Evolutionary conservation across 768 basidiomycete genomes (phyloP).

Genomic region (Pleurotus sapidus): DNA sequence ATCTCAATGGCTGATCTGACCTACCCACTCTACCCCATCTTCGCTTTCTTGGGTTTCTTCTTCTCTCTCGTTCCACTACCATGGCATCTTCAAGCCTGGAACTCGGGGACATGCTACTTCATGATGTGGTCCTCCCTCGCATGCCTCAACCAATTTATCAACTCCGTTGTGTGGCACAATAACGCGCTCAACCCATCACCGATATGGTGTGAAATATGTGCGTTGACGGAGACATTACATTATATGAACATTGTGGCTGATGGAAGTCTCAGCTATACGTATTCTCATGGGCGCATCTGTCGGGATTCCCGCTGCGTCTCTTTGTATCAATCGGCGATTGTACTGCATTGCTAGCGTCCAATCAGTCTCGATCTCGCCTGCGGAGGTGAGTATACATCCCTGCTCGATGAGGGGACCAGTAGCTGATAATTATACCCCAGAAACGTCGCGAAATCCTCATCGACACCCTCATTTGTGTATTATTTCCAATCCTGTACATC

Average conservation of each 20-base stretch:
- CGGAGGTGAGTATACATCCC: conserved; percentile 15
- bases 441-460: conserved; percentile 18
- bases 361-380: too few relatives aligned
- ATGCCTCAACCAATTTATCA: conserved; percentile 47
- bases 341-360: conserved; percentile 38
- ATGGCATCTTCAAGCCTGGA: conserved; percentile 57
- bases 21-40: conserved; percentile 29
- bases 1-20: conserved; percentile 11
- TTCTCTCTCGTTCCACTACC: conserved; percentile 46
- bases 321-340: conserved; percentile 49
- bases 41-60: conserved; percentile 37
- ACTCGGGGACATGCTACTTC: conserved; percentile 56
- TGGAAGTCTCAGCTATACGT: conserved; percentile 7
- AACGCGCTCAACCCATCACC: conserved; percentile 36
- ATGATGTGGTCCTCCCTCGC: conserved; percentile 51
- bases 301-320: conserved; percentile 34
- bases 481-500: conserved; percentile 28
- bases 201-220: conserved; percentile 56
- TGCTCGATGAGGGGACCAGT: too few relatives aligned
- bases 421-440: too few relatives aligned
- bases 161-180: conserved; percentile 55
- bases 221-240: too few relatives aligned
- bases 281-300: conserved; percentile 10
- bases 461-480: conserved; percentile 26
- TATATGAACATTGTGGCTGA: too few relatives aligned